Evolutionary conservation across 768 basidiomycete genomes (phyloP).

Genomic region (Pholiota microspora): DNA sequence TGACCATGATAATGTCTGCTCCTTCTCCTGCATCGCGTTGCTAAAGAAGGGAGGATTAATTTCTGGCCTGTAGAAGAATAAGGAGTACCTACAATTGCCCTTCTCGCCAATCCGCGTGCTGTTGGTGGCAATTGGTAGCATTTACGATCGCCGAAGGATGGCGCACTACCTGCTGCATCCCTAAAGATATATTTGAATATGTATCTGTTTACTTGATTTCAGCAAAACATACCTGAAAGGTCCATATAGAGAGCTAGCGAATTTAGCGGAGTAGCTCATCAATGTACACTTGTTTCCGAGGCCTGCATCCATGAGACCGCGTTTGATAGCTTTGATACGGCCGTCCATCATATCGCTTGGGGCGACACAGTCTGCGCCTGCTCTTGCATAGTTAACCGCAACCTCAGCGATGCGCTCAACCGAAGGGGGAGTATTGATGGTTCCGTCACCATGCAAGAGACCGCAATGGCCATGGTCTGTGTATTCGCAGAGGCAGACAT

Average conservation of each 20-base stretch:
- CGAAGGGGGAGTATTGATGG: conserved; percentile 75
- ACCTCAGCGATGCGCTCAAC: conserved; percentile 90
- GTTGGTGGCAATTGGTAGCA: conserved; percentile 96
- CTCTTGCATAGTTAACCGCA: conserved; percentile 86
- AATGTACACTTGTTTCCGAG: conserved; percentile 86
- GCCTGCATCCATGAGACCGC: conserved; percentile 77
- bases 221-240: conserved; percentile 75
- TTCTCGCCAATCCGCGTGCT: conserved; percentile 85
- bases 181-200: conserved; percentile 35
- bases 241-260: conserved; percentile 92
- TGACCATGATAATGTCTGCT: conserved; percentile 99
- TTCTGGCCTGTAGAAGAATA: neutral
- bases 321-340: conserved; percentile 86
- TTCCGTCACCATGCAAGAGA: conserved; percentile 66
- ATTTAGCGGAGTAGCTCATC: conserved; percentile 98
- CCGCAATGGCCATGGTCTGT: conserved; percentile 99
- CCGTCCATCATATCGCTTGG: conserved; percentile 99
- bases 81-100: conserved; percentile 77
- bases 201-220: neutral
- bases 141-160: conserved; percentile 92
- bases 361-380: conserved; percentile 97
- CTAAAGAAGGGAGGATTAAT: conserved; percentile 36
- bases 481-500: conserved; percentile 99
- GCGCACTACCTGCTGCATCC: conserved; percentile 96
- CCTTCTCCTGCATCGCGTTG: conserved; percentile 87